Evolutionary conservation across 345 rosid genomes (phyloP).

Genomic region (Murraya koenigii): DNA sequence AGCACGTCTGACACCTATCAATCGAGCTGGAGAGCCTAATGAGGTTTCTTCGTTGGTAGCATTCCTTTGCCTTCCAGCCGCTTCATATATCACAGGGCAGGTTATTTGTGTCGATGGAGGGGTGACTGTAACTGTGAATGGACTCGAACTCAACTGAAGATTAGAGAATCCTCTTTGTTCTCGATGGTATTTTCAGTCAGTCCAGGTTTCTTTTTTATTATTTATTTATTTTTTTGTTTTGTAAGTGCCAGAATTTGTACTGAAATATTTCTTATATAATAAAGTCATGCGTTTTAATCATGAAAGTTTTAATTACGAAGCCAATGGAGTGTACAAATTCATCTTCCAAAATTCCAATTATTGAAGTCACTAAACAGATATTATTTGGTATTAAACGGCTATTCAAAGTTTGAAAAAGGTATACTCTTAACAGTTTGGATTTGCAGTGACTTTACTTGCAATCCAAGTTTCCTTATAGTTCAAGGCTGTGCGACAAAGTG

Average conservation of each 20-base stretch:
- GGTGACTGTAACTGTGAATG: not conserved
- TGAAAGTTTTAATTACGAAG: no score
- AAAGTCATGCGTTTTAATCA: no score
- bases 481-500: no score
- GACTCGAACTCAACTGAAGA: not conserved
- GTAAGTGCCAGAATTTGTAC: not conserved
- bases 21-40: not conserved
- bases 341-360: no score
- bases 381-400: no score
- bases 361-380: no score
- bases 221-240: no score
- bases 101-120: slow-evolving; percentile 33
- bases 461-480: no score
- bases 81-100: slow-evolving; percentile 51
- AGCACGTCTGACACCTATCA: slow-evolving; percentile 25
- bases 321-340: no score
- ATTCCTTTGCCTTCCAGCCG: slow-evolving; percentile 49
- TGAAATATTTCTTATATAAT: not conserved
- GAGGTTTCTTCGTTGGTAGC: slow-evolving; percentile 30
- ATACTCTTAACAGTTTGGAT: no score
- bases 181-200: not conserved
- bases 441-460: no score
- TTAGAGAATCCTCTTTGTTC: not conserved
- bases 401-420: no score
- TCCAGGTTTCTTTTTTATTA: not conserved